A percentile compares a stretch with the other conserved stretches of the same genome.
Conservation (phyloP, 2,329 filamentous ascomycete genomes). For the Apiospora koreana region DNA sequence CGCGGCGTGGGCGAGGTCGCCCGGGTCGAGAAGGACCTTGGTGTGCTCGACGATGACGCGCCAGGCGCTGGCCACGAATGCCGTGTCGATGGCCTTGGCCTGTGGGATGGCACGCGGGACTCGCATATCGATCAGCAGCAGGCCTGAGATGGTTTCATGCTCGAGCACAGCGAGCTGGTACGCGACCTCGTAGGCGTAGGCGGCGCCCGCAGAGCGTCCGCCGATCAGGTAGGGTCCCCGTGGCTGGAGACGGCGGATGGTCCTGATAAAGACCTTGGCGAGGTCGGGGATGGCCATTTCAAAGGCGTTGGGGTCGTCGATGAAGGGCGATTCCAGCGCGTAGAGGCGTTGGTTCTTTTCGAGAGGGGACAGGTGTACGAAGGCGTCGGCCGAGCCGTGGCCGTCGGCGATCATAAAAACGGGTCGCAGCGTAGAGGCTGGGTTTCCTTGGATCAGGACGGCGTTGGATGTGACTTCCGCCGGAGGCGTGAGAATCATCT, state of each 20-base stretch:
- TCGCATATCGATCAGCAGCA: constrained; percentile 41
- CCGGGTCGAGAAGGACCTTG: constrained; percentile 1
- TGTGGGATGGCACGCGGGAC: background rate
- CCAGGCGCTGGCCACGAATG: background rate
- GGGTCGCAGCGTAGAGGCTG: background rate
- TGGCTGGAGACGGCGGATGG: constrained; percentile 48
- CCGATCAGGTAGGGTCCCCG: constrained; percentile 49
- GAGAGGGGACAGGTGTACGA: constrained; percentile 36
- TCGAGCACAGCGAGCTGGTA: constrained; percentile 34
- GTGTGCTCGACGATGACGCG: constrained; percentile 8
- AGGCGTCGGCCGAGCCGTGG: constrained; percentile 42
- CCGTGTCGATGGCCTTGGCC: background rate
- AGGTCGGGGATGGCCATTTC: constrained; percentile 19
- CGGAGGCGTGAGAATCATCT: constrained; percentile 16
- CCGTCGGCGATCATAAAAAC: constrained; percentile 48
- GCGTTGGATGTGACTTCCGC: constrained; percentile 13
- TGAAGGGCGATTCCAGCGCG: constrained; percentile 42
- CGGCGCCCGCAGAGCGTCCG: constrained; percentile 56
- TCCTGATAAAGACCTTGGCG: constrained; percentile 39
- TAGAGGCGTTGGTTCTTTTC: constrained; percentile 33
- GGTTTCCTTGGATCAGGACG: constrained; percentile 4
- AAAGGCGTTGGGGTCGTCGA: constrained; percentile 19
- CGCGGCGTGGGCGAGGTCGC: constrained; percentile 2
- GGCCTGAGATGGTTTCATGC: constrained; percentile 37
- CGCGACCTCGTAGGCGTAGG: constrained; percentile 47